Conservation (phyloP, 805 yeast species). For the Crinitomyces ghanaensis region DNA sequence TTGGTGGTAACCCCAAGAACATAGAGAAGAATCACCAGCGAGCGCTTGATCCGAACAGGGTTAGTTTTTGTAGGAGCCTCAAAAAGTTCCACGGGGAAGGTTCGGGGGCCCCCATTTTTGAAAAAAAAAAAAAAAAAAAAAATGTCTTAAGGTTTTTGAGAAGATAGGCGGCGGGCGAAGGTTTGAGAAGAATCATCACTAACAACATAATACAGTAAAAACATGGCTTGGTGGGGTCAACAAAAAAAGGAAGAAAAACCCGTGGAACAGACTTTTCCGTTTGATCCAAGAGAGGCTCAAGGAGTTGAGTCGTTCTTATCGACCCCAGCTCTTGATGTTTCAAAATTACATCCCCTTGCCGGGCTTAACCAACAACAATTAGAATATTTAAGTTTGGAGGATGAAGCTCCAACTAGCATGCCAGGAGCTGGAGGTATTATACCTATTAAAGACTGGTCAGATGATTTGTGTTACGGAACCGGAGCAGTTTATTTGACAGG, state of each 20-base stretch:
- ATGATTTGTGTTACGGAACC: conserved; percentile 94
- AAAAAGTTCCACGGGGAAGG: no score
- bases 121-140: no score
- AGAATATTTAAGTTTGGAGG: conserved; percentile 83
- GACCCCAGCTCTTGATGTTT: conserved; percentile 52
- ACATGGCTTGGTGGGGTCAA: conserved; percentile 22
- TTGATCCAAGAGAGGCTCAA: conserved; percentile 52
- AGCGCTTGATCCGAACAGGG: no score
- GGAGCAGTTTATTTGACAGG: conserved; percentile 83
- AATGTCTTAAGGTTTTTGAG: no score
- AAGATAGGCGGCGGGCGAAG: no score
- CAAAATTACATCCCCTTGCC: conserved; percentile 80
- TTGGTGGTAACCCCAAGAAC: no score
- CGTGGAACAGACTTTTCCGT: conserved; percentile 34
- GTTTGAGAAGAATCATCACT: no score
- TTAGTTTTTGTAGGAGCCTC: no score
- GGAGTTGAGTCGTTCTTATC: conserved; percentile 54
- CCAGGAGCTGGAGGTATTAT: conserved; percentile 85
- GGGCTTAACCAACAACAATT: conserved; percentile 69
- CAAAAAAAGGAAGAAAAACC: conserved; percentile 14
- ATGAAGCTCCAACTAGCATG: conserved; percentile 51
- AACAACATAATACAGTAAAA: no score
- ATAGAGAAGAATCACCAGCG: no score
- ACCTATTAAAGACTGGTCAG: conserved; percentile 97
- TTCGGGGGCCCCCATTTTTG: no score